phyloP scores from a whole-genome alignment of 2,329 filamentous ascomycete species.

The Xylariaceae sp. region DNA sequence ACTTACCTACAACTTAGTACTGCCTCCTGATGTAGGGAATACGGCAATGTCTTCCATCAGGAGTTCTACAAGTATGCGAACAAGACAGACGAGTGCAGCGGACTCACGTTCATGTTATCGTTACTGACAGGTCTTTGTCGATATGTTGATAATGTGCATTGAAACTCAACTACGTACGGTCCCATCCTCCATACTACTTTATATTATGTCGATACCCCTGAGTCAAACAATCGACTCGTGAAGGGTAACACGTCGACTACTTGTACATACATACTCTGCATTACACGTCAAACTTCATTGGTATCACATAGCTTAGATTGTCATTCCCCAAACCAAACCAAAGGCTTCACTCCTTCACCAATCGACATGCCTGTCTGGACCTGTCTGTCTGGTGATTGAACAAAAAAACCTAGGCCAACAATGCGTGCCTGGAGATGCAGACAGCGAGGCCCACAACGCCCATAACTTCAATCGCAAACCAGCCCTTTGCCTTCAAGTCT shows the following conservation, averaged over 20 bases:
- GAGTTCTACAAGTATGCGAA: too few species aligned
- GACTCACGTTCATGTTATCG: too few species aligned
- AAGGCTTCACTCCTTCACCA: conserved; percentile 29
- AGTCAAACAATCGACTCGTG: neutral
- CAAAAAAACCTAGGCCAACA: conserved; percentile 34
- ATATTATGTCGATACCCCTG: neutral
- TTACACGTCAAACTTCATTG: neutral
- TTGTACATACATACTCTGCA: neutral
- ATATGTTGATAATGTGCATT: neutral
- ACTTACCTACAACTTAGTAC: too few species aligned
- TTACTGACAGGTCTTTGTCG: too few species aligned
- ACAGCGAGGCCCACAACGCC: conserved; percentile 67
- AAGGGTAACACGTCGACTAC: neutral
- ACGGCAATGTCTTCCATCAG: too few species aligned
- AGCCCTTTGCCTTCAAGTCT: conserved; percentile 58
- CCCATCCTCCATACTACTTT: neutral
- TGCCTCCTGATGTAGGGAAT: too few species aligned
- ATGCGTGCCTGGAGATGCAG: conserved; percentile 44
- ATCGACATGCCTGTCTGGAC: conserved; percentile 26
- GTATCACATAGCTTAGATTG: conserved; percentile 18
- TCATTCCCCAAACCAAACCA: conserved; percentile 21
- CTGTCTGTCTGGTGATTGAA: conserved; percentile 17
- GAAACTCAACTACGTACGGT: too few species aligned
- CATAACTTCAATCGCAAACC: conserved; percentile 65
- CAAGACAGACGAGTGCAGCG: too few species aligned